A percentile compares a stretch with the other conserved stretches of the same genome.
These are phyloP conservation scores for Stereum hirsutum DNA, from an alignment of 1,284 basidiomycete species.

Conservation along the genomic window DNA sequence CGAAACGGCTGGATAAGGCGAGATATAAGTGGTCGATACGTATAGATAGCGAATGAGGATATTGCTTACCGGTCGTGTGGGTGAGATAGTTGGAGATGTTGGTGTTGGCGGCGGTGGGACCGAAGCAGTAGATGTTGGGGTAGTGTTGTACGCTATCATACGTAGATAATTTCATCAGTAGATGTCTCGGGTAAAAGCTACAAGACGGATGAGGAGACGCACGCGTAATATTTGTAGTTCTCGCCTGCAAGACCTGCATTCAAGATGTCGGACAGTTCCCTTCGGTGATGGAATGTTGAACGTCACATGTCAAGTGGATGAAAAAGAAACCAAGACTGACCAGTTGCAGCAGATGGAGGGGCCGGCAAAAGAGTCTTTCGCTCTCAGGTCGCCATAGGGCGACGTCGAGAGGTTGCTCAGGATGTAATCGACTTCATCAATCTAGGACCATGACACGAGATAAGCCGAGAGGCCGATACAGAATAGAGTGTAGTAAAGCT, in stretches of 20 bases:
- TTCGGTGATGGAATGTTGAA: background rate
- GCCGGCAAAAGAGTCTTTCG: background rate
- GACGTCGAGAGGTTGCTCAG: background rate
- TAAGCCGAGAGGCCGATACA: background rate
- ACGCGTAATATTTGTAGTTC: slow-evolving; percentile 1
- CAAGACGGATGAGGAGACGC: background rate
- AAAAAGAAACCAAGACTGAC: background rate
- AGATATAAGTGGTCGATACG: background rate
- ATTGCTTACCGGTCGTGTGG: background rate
- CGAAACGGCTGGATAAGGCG: background rate
- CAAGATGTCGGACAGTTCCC: background rate
- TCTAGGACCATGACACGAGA: background rate
- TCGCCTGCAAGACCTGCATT: background rate
- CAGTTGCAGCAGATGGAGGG: background rate
- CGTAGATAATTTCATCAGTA: background rate
- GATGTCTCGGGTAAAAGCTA: background rate
- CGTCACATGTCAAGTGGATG: background rate
- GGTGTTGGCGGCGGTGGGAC: background rate
- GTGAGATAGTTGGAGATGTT: slow-evolving; percentile 1
- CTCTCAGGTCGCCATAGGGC: background rate
- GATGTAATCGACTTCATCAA: background rate
- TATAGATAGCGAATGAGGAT: no score
- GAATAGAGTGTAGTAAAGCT: background rate
- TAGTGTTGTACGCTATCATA: background rate
- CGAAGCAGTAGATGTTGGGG: background rate